Evolutionary conservation across 331 rosid species (phyloP).

Genomic region (Cydonia oblonga): DNA sequence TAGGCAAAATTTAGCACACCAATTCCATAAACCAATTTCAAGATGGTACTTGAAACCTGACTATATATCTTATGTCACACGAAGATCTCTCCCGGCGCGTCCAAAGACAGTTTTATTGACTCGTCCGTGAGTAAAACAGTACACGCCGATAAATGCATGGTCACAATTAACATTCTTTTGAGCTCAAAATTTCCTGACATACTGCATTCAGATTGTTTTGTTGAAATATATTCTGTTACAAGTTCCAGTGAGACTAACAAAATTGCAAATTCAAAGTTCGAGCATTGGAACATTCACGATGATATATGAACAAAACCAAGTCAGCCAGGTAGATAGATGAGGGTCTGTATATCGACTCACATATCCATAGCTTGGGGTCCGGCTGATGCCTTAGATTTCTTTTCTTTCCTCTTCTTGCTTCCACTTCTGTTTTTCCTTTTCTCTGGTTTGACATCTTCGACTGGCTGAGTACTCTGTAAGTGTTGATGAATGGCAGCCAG

Average conservation of each 20-base stretch:
- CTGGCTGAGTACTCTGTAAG: slow-evolving; percentile 50
- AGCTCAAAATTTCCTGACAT: too few relatives aligned
- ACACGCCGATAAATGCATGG: background rate
- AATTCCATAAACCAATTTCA: background rate
- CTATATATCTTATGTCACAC: background rate
- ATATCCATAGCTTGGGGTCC: slow-evolving; percentile 35
- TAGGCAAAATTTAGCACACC: background rate
- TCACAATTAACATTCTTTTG: background rate
- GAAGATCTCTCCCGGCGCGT: background rate
- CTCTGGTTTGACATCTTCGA: slow-evolving; percentile 43
- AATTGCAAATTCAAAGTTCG: background rate
- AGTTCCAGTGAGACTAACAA: background rate
- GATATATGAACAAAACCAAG: background rate
- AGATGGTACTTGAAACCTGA: background rate
- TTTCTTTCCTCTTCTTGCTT: slow-evolving; percentile 48
- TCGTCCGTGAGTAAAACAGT: background rate
- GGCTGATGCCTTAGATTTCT: slow-evolving; percentile 28
- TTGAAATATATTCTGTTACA: background rate
- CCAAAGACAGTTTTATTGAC: background rate
- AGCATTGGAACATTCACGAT: background rate
- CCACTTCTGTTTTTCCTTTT: slow-evolving; percentile 40
- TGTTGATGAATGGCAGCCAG: slow-evolving; percentile 46
- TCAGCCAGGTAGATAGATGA: background rate
- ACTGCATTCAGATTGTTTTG: background rate
- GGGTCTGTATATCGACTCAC: background rate